Percentiles rank a stretch among this genome's conserved stretches.
These are phyloP conservation scores for Pichia paraexigua DNA, from an alignment of 805 yeast genomes.

Conservation along the genomic window DNA sequence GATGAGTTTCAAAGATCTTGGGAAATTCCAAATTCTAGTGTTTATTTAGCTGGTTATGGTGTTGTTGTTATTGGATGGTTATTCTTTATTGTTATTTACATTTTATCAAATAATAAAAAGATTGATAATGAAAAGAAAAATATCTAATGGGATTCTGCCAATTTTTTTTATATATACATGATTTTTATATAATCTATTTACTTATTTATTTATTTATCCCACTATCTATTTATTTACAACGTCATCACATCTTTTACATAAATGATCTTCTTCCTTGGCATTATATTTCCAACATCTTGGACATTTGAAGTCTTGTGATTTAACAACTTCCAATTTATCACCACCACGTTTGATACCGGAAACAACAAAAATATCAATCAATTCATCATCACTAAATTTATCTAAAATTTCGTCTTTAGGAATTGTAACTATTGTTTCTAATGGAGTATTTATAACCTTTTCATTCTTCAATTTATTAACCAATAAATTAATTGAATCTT, in stretches of 20 bases:
- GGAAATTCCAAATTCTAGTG: conserved; percentile 92
- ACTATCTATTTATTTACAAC: conserved; percentile 27
- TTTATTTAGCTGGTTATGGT: conserved; percentile 65
- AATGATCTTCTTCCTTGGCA: conserved; percentile 38
- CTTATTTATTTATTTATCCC: too few relatives aligned
- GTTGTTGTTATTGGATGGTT: conserved; percentile 74
- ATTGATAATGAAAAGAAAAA: background rate
- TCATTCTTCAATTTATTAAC: conserved; percentile 49
- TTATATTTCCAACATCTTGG: conserved; percentile 92
- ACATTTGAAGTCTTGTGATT: conserved; percentile 49
- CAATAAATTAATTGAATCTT: conserved; percentile 40
- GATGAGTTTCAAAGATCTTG: conserved; percentile 91
- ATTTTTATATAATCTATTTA: background rate
- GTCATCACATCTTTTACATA: conserved; percentile 60
- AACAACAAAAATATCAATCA: conserved; percentile 54
- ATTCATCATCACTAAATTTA: conserved; percentile 32
- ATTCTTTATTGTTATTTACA: conserved; percentile 60
- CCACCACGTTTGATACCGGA: conserved; percentile 42
- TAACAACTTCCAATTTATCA: conserved; percentile 9
- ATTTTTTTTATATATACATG: background rate
- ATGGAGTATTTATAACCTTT: conserved; percentile 43
- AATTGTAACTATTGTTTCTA: conserved; percentile 47
- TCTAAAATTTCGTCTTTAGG: conserved; percentile 16
- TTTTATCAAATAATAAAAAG: conserved; percentile 25
- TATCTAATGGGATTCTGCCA: background rate